phyloP scores from a whole-genome alignment of 2,329 filamentous ascomycete species.

The Fusarium sp. region DNA sequence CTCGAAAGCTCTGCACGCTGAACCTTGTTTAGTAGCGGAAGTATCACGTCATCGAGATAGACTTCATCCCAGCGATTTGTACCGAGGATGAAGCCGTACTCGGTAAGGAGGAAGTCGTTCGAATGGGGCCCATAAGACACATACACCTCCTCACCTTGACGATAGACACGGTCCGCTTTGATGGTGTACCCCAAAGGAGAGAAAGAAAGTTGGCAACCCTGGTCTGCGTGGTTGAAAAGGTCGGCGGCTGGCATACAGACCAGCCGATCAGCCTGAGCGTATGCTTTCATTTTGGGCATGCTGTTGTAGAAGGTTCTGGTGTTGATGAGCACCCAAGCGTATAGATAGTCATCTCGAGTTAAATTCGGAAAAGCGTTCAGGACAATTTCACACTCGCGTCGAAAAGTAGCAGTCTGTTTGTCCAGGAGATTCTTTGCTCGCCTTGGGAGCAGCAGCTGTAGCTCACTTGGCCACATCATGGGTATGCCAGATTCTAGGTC shows the following conservation, averaged over 20 bases:
- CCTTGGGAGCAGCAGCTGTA: constrained; percentile 61
- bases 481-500: constrained; percentile 64
- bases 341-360: constrained; percentile 58
- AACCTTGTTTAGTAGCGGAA: constrained; percentile 51
- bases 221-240: constrained; percentile 71
- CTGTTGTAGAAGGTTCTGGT: constrained; percentile 72
- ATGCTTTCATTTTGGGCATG: constrained; percentile 57
- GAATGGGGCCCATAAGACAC: constrained; percentile 78
- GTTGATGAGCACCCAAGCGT: constrained; percentile 71
- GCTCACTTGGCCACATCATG: constrained; percentile 59
- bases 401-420: constrained; percentile 62
- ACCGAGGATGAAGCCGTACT: constrained; percentile 69
- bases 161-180: constrained; percentile 63
- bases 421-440: constrained; percentile 59
- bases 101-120: constrained; percentile 78
- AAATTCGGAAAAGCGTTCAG: constrained; percentile 44
- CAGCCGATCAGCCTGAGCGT: constrained; percentile 68
- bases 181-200: constrained; percentile 64
- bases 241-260: constrained; percentile 79
- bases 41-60: constrained; percentile 60
- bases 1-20: constrained; percentile 58
- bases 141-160: constrained; percentile 72
- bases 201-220: constrained; percentile 65
- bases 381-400: constrained; percentile 54
- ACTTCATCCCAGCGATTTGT: constrained; percentile 64